A percentile compares a stretch with the other conserved stretches of the same genome.
Evolutionary conservation across 2,329 filamentous ascomycete species (phyloP).

Genomic region (Penicillium sp.): DNA sequence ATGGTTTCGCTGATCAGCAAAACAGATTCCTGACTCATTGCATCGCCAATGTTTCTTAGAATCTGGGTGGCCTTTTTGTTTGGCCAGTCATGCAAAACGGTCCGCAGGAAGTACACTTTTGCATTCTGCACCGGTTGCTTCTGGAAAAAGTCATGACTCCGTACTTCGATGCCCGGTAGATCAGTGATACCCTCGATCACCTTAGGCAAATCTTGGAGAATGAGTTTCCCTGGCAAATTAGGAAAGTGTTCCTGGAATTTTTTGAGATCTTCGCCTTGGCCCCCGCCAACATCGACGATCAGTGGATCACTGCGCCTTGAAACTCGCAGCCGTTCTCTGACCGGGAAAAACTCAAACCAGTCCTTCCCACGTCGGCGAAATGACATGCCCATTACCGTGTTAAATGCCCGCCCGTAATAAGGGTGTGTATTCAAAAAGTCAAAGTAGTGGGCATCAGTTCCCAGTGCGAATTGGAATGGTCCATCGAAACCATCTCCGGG

Average conservation of each 20-base stretch:
- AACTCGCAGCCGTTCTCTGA: slow-evolving; percentile 3
- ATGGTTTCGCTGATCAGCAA: slow-evolving; percentile 11
- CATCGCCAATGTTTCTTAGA: slow-evolving; percentile 3
- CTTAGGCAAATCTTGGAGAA: slow-evolving; percentile 11
- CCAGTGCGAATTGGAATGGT: slow-evolving; percentile 11
- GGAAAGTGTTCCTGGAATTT: slow-evolving; percentile 9
- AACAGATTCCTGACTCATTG: slow-evolving; percentile 5
- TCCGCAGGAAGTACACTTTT: slow-evolving; percentile 21
- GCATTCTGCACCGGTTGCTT: slow-evolving; percentile 11
- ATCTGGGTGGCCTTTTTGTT: slow-evolving; percentile 18
- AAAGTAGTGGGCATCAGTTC: slow-evolving; percentile 13
- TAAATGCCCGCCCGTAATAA: slow-evolving; percentile 10
- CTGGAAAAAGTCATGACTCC: slow-evolving; percentile 14
- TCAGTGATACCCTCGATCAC: slow-evolving; percentile 2
- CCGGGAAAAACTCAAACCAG: slow-evolving; percentile 11
- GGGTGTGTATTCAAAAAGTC: slow-evolving; percentile 5
- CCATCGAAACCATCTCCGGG: slow-evolving; percentile 5
- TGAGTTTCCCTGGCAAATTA: slow-evolving; percentile 3
- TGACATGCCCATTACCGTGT: slow-evolving; percentile 13
- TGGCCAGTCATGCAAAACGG: slow-evolving; percentile 24
- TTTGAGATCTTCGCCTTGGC: slow-evolving; percentile 11
- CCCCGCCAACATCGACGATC: slow-evolving; percentile 11
- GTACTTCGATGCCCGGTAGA: slow-evolving; percentile 4
- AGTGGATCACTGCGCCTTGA: slow-evolving; percentile 5
- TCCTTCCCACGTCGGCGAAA: slow-evolving; percentile 7